Conservation (phyloP, 1,139 yeast species). For the Blastobotrys buckinghamii region DNA sequence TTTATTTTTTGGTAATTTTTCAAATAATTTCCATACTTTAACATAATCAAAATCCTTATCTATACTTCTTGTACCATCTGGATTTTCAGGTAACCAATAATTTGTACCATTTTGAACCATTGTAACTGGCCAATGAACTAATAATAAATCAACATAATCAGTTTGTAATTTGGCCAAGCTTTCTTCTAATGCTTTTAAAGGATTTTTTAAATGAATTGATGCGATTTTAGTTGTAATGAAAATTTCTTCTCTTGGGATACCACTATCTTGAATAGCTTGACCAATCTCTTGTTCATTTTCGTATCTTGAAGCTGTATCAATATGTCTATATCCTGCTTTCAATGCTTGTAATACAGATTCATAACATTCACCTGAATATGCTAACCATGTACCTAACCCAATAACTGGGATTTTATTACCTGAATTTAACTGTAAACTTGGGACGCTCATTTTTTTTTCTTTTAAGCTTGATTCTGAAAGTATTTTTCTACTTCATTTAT, state of each 20-base stretch:
- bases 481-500: neutral
- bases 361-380: slow-evolving; percentile 52
- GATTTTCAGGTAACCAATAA: neutral
- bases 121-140: slow-evolving; percentile 79
- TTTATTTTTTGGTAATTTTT: slow-evolving; percentile 55
- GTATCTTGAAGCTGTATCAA: slow-evolving; percentile 72
- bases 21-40: slow-evolving; percentile 69
- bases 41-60: slow-evolving; percentile 1
- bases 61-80: neutral
- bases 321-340: slow-evolving; percentile 67
- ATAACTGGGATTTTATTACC: slow-evolving; percentile 62
- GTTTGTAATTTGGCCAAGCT: slow-evolving; percentile 61
- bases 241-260: slow-evolving; percentile 45
- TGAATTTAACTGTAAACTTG: slow-evolving; percentile 42
- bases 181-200: slow-evolving; percentile 47
- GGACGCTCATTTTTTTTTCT: neutral
- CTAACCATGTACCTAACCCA: slow-evolving; percentile 79
- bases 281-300: slow-evolving; percentile 51
- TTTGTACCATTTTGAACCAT: slow-evolving; percentile 1
- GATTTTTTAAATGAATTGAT: slow-evolving; percentile 51
- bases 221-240: slow-evolving; percentile 50
- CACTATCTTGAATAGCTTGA: slow-evolving; percentile 45
- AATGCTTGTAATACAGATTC: slow-evolving; percentile 57
- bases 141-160: slow-evolving; percentile 76
- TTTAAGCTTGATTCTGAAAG: neutral